phyloP scores from a whole-genome alignment of 1,284 basidiomycete genomes.

The Tilletia setariae region DNA sequence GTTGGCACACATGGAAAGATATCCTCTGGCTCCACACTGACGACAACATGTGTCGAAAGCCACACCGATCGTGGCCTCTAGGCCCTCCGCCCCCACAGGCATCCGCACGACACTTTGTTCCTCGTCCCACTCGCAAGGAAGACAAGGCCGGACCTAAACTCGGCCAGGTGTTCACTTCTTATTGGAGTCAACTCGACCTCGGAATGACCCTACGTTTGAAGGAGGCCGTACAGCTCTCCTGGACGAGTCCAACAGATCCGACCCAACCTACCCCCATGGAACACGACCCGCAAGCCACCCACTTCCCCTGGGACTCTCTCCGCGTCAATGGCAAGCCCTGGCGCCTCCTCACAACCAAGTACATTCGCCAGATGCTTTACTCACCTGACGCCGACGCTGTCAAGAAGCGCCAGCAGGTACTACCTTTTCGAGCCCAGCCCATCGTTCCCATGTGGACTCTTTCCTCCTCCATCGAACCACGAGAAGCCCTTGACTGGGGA shows the following conservation, averaged over 20 bases:
- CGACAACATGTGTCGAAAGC: background rate
- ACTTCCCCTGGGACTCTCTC: background rate
- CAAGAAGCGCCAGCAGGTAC: no score
- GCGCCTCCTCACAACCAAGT: background rate
- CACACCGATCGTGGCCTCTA: background rate
- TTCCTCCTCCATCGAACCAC: background rate
- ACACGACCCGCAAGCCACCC: background rate
- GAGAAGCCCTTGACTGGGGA: background rate
- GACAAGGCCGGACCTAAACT: background rate
- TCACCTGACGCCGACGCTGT: no score
- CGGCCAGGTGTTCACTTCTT: background rate
- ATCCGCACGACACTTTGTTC: background rate
- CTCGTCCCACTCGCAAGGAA: no score
- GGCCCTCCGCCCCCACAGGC: background rate
- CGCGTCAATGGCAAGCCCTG: background rate
- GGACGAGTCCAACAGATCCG: background rate
- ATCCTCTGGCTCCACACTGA: no score
- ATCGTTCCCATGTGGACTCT: background rate
- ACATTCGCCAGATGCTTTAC: background rate
- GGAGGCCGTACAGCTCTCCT: background rate
- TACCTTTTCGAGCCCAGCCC: background rate
- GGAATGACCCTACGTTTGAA: background rate
- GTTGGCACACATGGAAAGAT: conserved; percentile 2
- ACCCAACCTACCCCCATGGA: background rate
- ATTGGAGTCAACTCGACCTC: background rate